Conservation (phyloP, 495 filamentous ascomycete species). For the Aspergillus asperescens region DNA sequence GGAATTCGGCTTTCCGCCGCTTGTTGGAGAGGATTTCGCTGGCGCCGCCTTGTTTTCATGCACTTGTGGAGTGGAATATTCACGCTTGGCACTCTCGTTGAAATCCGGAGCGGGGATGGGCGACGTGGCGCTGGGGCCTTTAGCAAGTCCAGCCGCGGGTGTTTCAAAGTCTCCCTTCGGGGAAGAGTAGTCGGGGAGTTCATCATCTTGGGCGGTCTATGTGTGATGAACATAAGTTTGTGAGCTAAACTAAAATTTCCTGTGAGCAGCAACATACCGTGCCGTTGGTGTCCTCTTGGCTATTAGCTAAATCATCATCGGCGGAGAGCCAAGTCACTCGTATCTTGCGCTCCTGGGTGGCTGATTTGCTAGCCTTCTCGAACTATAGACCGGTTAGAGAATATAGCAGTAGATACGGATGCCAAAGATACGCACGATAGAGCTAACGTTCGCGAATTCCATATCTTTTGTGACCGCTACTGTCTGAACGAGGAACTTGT, state of each 20-base stretch:
- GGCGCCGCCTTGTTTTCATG: constrained; percentile 20
- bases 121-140: constrained; percentile 26
- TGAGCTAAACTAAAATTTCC: background rate
- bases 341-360: constrained; percentile 90
- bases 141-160: constrained; percentile 38
- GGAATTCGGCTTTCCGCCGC: constrained; percentile 48
- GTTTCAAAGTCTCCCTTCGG: constrained; percentile 50
- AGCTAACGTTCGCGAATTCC: constrained; percentile 70
- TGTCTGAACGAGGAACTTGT: constrained; percentile 98
- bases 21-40: constrained; percentile 38
- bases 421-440: constrained; percentile 61
- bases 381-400: constrained; percentile 40
- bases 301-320: constrained; percentile 44
- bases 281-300: constrained; percentile 42
- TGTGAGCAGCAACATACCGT: constrained; percentile 24
- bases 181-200: constrained; percentile 53
- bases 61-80: constrained; percentile 31
- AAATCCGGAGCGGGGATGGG: constrained; percentile 41
- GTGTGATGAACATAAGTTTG: background rate
- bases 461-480: constrained; percentile 77
- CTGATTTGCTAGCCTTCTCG: constrained; percentile 67
- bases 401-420: background rate
- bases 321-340: constrained; percentile 73
- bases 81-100: constrained; percentile 38
- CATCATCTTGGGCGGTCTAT: constrained; percentile 34